Evolutionary conservation across 345 rosid species (phyloP), one percentile per base, ranked within the genome.

Genomic region (Salix arbutifolia): DNA sequence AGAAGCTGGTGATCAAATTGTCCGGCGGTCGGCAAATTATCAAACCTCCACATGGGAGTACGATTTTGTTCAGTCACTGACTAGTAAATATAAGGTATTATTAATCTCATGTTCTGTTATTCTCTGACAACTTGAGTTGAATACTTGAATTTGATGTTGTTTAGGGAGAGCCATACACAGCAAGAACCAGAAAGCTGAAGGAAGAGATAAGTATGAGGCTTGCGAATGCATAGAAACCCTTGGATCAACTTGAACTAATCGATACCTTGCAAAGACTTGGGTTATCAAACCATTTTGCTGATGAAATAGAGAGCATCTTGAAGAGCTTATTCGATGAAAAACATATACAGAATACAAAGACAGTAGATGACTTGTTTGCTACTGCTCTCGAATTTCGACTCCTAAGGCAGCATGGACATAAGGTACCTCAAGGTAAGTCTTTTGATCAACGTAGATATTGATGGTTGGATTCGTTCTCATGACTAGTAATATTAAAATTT

Each of bases 11-110:
- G 44, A 6, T 40, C 44, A 7, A 40, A 14, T 72, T 3, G 10
- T 37, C 3, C 70, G 78, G 26, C 37, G 72, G 14, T 80, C 76
- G 19, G 78, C 72, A n/a, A 30, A 75, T 52, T 74, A 74, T 40
- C 31, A 75, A 37, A 72, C 72, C 53, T 1, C 78, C 13, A 65
- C 46, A 21, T 80, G 83, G 83, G 61, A 53, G 11, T 21, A 70
- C 26, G 44, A 80, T 38, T 80, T 18, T 33, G 48, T 80, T 0
- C 83, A 70, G 18, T 70, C 76, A 16, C 38, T 80, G 3, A 65
- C 12, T 6, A 80, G 17, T 65, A n/a, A 50, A 26, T 80, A 62
- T 21, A 13, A 5, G 21, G 35, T 67, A 46, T 13, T n/a, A n/a
- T n/a, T n/a, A n/a, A n/a, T n/a, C n/a, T n/a, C n/a, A n/a, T n/a